These are phyloP conservation scores for Curvularia spicifera DNA, from an alignment of 2,329 filamentous ascomycete species.

Conservation along the genomic window DNA sequence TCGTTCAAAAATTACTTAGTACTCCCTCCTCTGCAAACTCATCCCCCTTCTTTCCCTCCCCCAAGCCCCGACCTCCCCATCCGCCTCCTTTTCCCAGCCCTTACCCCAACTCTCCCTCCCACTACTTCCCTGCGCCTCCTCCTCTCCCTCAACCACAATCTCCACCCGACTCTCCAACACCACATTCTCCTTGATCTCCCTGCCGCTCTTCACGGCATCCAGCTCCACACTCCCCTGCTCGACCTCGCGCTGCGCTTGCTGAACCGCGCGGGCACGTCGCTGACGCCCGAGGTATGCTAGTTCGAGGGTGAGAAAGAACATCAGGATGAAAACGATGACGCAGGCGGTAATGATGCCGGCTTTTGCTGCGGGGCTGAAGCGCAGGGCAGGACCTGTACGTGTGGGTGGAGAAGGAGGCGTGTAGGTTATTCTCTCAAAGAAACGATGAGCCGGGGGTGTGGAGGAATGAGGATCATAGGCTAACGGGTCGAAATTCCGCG, in stretches of 20 bases:
- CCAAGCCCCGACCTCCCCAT: slow-evolving; percentile 20
- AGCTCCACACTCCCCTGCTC: slow-evolving; percentile 14
- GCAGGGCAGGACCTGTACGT: background rate
- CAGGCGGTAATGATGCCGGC: slow-evolving; percentile 16
- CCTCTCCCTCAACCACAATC: slow-evolving; percentile 28
- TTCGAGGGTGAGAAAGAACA: slow-evolving; percentile 20
- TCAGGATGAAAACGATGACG: slow-evolving; percentile 12
- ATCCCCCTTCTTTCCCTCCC: slow-evolving; percentile 18
- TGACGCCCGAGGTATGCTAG: slow-evolving; percentile 26
- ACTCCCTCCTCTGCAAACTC: slow-evolving; percentile 14
- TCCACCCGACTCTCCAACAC: slow-evolving; percentile 36
- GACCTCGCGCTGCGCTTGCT: slow-evolving; percentile 27
- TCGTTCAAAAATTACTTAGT: background rate
- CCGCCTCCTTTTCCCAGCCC: background rate
- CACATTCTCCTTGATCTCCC: slow-evolving; percentile 31
- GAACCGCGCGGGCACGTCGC: slow-evolving; percentile 21
- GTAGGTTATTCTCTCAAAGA: background rate
- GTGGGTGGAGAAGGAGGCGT: slow-evolving; percentile 2
- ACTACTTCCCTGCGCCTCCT: slow-evolving; percentile 6
- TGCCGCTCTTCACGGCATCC: slow-evolving; percentile 5
- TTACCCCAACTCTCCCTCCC: background rate
- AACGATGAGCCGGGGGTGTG: background rate
- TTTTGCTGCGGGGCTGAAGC: slow-evolving; percentile 13
- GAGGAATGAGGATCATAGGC: background rate
- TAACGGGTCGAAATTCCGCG: background rate